A percentile compares a stretch with the other conserved stretches of the same genome.
Conservation (phyloP, 1,284 basidiomycete species). For the Papiliotrema fonsecae region DNA sequence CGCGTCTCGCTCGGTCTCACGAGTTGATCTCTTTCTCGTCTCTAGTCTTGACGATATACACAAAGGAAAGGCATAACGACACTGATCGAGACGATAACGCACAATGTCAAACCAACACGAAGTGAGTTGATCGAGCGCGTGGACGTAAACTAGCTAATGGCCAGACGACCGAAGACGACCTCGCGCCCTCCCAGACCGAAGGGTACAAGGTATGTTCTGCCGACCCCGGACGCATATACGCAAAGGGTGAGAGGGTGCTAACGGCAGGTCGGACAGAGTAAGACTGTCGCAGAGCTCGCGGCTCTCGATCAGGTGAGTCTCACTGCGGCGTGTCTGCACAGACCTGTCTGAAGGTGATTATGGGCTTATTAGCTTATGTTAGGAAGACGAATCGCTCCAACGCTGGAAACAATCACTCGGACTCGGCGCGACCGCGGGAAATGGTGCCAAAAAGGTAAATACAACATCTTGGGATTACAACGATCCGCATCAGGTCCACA, state of each 20-base stretch:
- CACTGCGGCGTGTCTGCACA: too few relatives aligned
- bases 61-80: too few relatives aligned
- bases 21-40: too few relatives aligned
- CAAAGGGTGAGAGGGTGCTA: not conserved
- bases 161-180: slow-evolving; percentile 38
- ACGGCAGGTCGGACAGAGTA: slow-evolving; percentile 44
- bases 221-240: not conserved
- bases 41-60: too few relatives aligned
- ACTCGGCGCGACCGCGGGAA: slow-evolving; percentile 38
- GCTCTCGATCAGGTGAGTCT: slow-evolving; percentile 43
- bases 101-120: too few relatives aligned
- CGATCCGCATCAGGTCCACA: too few relatives aligned
- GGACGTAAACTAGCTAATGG: too few relatives aligned
- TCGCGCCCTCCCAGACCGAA: slow-evolving; percentile 42
- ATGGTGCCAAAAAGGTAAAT: slow-evolving; percentile 41
- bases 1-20: too few relatives aligned
- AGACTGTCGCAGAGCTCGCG: slow-evolving; percentile 53
- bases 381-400: slow-evolving; percentile 55
- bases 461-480: too few relatives aligned
- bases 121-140: too few relatives aligned
- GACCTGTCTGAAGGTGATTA: not conserved
- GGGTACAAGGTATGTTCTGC: slow-evolving; percentile 41
- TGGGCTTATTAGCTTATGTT: not conserved
- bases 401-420: slow-evolving; percentile 57
- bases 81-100: too few relatives aligned